Percentiles rank a stretch among this genome's conserved stretches.
phyloP scores from a whole-genome alignment of 345 rosid species.

The Populus alba region DNA sequence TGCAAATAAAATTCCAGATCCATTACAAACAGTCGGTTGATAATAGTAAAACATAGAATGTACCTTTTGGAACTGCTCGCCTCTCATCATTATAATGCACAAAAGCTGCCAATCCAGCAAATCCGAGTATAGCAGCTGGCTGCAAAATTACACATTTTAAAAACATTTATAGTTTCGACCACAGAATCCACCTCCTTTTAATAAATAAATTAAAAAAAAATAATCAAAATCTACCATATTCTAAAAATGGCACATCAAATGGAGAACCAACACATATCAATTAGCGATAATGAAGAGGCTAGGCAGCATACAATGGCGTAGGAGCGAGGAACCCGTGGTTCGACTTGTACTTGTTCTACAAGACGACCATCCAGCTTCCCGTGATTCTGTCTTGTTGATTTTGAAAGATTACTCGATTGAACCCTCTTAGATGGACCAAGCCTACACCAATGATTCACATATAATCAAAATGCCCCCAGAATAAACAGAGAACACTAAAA shows the following conservation, averaged over 20 bases:
- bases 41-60: neutral
- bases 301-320: constrained; percentile 47
- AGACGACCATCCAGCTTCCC: constrained; percentile 23
- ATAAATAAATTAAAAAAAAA: neutral
- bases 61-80: constrained; percentile 68
- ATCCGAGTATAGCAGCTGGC: constrained; percentile 63
- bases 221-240: neutral
- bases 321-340: constrained; percentile 44
- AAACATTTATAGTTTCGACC: neutral
- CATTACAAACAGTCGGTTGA: neutral
- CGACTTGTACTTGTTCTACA: constrained; percentile 15
- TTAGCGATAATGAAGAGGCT: constrained; percentile 8
- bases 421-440: constrained; percentile 39
- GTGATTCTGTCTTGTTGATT: constrained; percentile 38
- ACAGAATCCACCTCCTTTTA: neutral
- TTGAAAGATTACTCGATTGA: constrained; percentile 49
- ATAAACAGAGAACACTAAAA: neutral
- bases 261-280: neutral
- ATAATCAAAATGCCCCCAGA: neutral
- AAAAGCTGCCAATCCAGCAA: constrained; percentile 52
- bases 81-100: constrained; percentile 80
- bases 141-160: constrained; percentile 28
- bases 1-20: neutral
- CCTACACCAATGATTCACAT: constrained; percentile 15
- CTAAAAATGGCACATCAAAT: neutral